Base-by-base conservation (phyloP, 768 basidiomycete genomes). In the Lactarius trivialis region DNA sequence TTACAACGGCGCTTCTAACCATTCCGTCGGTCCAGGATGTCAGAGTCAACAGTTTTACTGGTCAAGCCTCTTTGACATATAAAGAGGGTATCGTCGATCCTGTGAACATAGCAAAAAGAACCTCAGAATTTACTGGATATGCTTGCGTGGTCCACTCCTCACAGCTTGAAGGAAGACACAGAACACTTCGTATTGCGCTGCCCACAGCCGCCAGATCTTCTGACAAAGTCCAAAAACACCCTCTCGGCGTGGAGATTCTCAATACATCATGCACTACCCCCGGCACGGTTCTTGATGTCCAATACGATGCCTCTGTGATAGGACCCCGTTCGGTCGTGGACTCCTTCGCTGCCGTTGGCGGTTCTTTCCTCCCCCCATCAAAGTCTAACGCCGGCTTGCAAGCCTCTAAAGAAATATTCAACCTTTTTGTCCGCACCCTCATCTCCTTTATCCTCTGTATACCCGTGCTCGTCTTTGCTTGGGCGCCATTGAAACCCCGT, bases 381-480 rank as follows among this genome's bases (percentile, higher is more conserved):
- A 68, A 65, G 11, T 61, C 62, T 37, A 71, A 68, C 45, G 67
- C 68, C 7, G 55, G 58, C 48, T 70, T 65, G 9, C 70, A 72
- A 6, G 73, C 72, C 6, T 67, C 65, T 12, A 72, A 68, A 50
- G 75, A 77, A 63, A 70, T 78, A 12, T 17, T 14, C 43, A 14
- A 24, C 14, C 68, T 77, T 7, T 62, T 69, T 21, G 12, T 69
- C 17, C 74, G 75, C n/a, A 75, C 75, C 2, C 55, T 68, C 11
- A 41, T 70, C 17, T 76, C 71, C 21, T 67, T 67, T 11, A n/a
- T 72, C 36, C 68, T 78, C 24, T 73, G 75, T 37, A 70, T 78
- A 30, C 78, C 77, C 0, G 76, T 79, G 14, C 71, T 78, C 12
- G 67, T 79, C 34, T 69, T 79, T 67, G 68, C 78, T 6, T 79